A percentile compares a stretch with the other conserved stretches of the same genome.
phyloP scores from a whole-genome alignment of 2,329 filamentous ascomycete species.

The Epichloe glyceriae region DNA sequence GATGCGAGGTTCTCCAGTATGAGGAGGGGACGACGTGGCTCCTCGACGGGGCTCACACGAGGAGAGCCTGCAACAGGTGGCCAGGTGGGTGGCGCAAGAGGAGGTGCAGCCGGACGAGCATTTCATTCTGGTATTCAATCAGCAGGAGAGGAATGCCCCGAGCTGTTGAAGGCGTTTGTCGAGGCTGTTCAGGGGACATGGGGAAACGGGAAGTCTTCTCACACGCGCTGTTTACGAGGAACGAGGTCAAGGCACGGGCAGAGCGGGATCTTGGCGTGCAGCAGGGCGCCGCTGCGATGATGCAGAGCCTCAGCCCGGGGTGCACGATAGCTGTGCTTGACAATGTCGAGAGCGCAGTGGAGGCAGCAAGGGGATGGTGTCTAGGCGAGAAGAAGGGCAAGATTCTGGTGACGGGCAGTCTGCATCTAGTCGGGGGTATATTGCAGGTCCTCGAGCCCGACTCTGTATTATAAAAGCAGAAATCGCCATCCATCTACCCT shows the following conservation, averaged over 20 bases:
- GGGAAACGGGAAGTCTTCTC: conserved; percentile 41
- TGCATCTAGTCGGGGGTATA: conserved; percentile 72
- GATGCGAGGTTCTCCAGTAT: conserved; percentile 55
- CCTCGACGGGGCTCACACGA: conserved; percentile 79
- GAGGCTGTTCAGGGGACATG: conserved; percentile 32
- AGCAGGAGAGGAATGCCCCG: conserved; percentile 69
- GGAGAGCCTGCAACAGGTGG: conserved; percentile 70
- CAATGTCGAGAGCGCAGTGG: conserved; percentile 60
- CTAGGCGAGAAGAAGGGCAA: conserved; percentile 22
- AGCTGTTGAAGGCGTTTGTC: conserved; percentile 52
- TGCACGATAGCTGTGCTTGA: conserved; percentile 38
- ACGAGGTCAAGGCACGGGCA: conserved; percentile 30
- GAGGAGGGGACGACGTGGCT: conserved; percentile 52
- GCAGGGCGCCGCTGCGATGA: conserved; percentile 46
- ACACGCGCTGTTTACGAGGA: conserved; percentile 70
- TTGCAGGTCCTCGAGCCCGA: conserved; percentile 54
- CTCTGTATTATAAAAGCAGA: conserved; percentile 17
- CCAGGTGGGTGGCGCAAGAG: conserved; percentile 57
- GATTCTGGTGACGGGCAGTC: conserved; percentile 67
- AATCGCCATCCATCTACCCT: too few species aligned
- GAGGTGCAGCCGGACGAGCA: conserved; percentile 16
- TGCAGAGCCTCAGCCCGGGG: conserved; percentile 40
- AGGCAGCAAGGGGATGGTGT: conserved; percentile 33
- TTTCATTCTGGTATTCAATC: conserved; percentile 72
- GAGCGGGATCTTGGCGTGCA: conserved; percentile 46